Conservation (phyloP, 1,284 basidiomycete genomes). For the Schizophyllum commune region DNA sequence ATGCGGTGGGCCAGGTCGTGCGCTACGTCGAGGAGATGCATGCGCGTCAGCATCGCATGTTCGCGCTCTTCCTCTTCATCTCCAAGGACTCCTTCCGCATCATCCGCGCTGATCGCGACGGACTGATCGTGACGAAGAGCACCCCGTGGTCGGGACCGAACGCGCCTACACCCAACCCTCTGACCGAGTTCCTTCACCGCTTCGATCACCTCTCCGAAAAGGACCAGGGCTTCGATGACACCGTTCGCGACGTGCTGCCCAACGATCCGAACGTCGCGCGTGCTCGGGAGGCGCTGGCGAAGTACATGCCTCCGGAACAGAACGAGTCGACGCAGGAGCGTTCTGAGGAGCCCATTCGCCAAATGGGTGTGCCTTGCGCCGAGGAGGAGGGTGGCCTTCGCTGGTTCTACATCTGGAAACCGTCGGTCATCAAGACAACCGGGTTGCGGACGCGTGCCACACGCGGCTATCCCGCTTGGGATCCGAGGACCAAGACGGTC, state of each 20-base stretch:
- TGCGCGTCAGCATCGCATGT: not conserved
- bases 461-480: not conserved
- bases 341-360: not conserved
- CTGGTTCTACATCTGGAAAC: not conserved
- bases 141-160: not conserved
- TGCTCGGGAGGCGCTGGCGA: not conserved
- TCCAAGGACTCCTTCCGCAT: not conserved
- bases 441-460: not conserved
- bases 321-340: too few species aligned
- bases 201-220: not conserved
- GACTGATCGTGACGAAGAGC: not conserved
- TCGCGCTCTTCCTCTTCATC: not conserved
- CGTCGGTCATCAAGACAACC: not conserved
- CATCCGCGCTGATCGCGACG: not conserved
- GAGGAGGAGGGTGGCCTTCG: not conserved
- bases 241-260: too few species aligned
- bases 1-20: not conserved
- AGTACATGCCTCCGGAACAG: not conserved
- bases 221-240: too few species aligned
- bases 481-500: not conserved
- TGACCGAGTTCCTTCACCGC: not conserved
- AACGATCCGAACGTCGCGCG: too few species aligned
- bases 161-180: too few species aligned
- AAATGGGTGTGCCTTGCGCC: not conserved
- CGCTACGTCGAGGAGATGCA: not conserved